These are phyloP conservation scores for Mycena polygramma DNA, from an alignment of 768 basidiomycete species.

Conservation along the genomic window DNA sequence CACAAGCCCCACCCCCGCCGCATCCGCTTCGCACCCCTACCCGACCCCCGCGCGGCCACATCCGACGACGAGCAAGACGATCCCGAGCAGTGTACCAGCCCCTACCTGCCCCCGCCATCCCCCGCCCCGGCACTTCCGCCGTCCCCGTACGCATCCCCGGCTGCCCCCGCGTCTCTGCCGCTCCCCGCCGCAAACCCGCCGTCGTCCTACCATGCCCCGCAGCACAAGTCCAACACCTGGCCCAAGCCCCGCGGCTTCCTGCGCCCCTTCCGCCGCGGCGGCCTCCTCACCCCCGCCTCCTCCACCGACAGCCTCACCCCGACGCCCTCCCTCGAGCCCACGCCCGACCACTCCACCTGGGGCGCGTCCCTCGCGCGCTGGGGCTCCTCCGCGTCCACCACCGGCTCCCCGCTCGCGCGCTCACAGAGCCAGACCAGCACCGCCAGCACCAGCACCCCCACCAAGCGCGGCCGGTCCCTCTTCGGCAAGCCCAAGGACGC, in stretches of 20 bases:
- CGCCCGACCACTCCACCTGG: constrained; percentile 31
- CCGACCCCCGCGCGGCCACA: constrained; percentile 76
- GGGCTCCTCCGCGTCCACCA: constrained; percentile 43
- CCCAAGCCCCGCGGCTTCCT: constrained; percentile 24
- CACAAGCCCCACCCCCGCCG: neutral
- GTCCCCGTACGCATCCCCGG: constrained; percentile 57
- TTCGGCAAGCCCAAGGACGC: neutral
- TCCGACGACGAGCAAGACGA: constrained; percentile 58
- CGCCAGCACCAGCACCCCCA: neutral
- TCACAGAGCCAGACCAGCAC: constrained; percentile 24
- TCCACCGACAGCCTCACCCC: constrained; percentile 54
- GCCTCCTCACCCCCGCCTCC: constrained; percentile 42
- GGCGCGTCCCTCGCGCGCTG: constrained; percentile 39
- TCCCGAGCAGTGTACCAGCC: neutral
- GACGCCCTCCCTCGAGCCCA: constrained; percentile 53
- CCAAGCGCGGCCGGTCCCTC: constrained; percentile 24
- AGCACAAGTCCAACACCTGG: constrained; percentile 34
- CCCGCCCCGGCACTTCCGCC: constrained; percentile 71
- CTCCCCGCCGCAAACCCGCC: constrained; percentile 37
- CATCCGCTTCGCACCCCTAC: constrained; percentile 90
- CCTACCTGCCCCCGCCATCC: constrained; percentile 70
- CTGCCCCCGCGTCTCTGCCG: constrained; percentile 40
- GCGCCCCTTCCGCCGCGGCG: constrained; percentile 34
- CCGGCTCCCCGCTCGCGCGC: constrained; percentile 29
- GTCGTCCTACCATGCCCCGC: constrained; percentile 44